A percentile compares a stretch with the other conserved stretches of the same genome.
Evolutionary conservation across 768 basidiomycete species (phyloP).

Genomic region (Tubosaeta brunneosetosa): DNA sequence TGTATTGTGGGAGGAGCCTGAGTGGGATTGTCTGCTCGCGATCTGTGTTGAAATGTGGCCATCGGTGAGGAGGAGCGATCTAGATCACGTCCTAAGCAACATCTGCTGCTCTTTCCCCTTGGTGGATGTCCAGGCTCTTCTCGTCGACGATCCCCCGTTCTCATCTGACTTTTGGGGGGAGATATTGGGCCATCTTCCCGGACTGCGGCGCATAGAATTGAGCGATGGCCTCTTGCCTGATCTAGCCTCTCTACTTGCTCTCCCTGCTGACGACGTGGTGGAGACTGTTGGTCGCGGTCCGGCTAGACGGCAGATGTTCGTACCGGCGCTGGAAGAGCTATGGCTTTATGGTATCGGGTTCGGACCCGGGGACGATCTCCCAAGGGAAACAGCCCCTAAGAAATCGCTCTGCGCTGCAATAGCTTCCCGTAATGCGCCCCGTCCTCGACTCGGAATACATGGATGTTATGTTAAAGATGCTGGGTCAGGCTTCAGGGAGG

Average conservation of each 20-base stretch:
- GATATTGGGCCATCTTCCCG: not conserved
- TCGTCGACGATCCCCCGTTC: not conserved
- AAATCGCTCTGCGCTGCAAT: too few species aligned
- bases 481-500: too few species aligned
- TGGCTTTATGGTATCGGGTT: too few species aligned
- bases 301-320: too few species aligned
- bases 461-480: too few species aligned
- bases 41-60: not conserved
- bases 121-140: not conserved
- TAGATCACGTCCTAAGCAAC: not conserved
- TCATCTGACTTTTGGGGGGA: conserved; percentile 3
- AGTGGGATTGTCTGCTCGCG: not conserved
- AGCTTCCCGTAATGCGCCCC: too few species aligned
- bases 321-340: too few species aligned
- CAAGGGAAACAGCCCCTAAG: too few species aligned
- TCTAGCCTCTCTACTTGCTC: not conserved
- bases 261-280: not conserved
- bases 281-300: not conserved
- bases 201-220: not conserved
- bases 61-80: not conserved
- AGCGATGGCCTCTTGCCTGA: not conserved
- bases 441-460: too few species aligned
- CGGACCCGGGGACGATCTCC: too few species aligned
- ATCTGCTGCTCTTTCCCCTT: conserved; percentile 1
- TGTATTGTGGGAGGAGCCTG: too few species aligned